Conservation (phyloP, 2,329 filamentous ascomycete genomes). For the Bisporella sp. region DNA sequence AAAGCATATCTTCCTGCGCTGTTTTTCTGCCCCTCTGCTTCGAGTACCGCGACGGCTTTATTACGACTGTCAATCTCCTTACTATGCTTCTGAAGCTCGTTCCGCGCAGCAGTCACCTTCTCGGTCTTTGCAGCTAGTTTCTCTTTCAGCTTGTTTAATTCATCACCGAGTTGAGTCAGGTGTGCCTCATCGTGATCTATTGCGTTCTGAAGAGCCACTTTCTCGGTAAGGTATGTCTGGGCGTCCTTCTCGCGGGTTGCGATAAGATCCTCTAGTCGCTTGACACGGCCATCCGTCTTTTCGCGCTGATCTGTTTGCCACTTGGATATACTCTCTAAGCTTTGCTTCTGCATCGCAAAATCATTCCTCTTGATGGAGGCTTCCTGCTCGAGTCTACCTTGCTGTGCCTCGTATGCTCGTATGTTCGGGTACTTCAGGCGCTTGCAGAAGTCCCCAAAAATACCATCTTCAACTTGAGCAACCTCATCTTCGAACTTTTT, state of each 20-base stretch:
- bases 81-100: constrained; percentile 75
- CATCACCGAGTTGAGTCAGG: constrained; percentile 67
- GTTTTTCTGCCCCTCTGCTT: constrained; percentile 80
- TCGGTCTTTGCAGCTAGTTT: constrained; percentile 64
- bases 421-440: constrained; percentile 84
- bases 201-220: constrained; percentile 65
- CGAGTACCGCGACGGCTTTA: constrained; percentile 71
- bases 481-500: constrained; percentile 56
- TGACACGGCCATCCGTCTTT: constrained; percentile 62
- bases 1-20: constrained; percentile 77
- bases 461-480: constrained; percentile 75
- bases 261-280: constrained; percentile 58
- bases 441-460: constrained; percentile 81
- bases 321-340: constrained; percentile 54
- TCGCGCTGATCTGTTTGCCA: constrained; percentile 48
- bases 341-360: constrained; percentile 78
- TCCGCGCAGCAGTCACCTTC: constrained; percentile 69
- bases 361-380: constrained; percentile 79
- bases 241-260: constrained; percentile 64
- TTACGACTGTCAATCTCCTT: constrained; percentile 73
- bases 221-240: constrained; percentile 62
- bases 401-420: constrained; percentile 86
- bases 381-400: constrained; percentile 87
- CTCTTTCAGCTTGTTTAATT: constrained; percentile 60
- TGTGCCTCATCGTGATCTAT: constrained; percentile 69